A percentile compares a stretch with the other conserved stretches of the same genome.
Conservation (phyloP, 202 grass and related monocot genomes). For the Zoysia matrella region DNA sequence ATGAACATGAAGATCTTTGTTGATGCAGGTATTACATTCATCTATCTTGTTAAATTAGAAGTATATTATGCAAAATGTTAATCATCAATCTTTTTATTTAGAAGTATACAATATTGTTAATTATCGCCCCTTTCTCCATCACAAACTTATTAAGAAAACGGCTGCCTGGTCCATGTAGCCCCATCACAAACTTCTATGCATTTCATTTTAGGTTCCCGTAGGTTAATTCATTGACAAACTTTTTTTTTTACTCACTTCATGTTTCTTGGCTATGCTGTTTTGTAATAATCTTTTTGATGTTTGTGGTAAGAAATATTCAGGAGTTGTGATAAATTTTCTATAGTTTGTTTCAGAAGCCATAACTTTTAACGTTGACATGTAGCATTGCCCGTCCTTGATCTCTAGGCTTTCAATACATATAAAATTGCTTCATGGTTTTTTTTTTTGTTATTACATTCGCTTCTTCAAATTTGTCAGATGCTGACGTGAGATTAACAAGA, state of each 20-base stretch:
- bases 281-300: not conserved
- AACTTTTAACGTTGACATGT: not conserved
- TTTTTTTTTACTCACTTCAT: conserved; percentile 7
- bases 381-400: not conserved
- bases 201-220: not conserved
- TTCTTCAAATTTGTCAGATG: conserved; percentile 70
- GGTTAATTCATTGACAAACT: not conserved
- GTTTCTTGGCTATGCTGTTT: conserved; percentile 8
- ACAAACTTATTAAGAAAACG: not conserved
- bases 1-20: conserved; percentile 99
- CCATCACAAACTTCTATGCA: not conserved
- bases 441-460: conserved; percentile 20
- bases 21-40: conserved; percentile 67
- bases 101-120: not conserved
- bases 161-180: too few species aligned
- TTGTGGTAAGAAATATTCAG: not conserved
- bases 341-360: not conserved
- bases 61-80: not conserved
- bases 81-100: not conserved
- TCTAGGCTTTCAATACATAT: conserved; percentile 1
- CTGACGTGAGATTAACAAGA: conserved; percentile 92
- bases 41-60: conserved; percentile 11
- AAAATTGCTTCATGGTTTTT: not conserved
- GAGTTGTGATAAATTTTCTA: not conserved
- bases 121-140: not conserved